Percentiles rank a stretch among this genome's conserved stretches.
Evolutionary conservation across 495 filamentous ascomycete species (phyloP).

Genomic region (Neurospora sp.): DNA sequence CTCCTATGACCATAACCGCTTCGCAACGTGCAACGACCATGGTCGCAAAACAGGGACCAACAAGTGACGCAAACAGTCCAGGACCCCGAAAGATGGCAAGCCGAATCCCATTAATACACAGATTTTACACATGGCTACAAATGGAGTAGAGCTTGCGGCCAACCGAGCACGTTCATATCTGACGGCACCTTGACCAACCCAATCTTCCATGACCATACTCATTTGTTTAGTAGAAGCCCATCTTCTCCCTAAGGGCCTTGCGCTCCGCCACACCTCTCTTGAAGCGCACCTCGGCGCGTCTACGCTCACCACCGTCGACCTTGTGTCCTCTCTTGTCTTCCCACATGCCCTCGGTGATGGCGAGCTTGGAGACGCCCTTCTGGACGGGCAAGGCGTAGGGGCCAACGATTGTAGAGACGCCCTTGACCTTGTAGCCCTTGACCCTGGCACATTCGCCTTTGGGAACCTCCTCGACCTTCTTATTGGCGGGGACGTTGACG

Average conservation of each 20-base stretch:
- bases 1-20: not conserved
- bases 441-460: slow-evolving; percentile 40
- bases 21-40: not conserved
- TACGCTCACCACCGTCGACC: slow-evolving; percentile 92
- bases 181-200: not conserved
- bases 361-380: slow-evolving; percentile 53
- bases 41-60: not conserved
- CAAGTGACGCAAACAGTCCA: not conserved
- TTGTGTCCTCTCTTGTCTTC: slow-evolving; percentile 74
- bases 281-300: slow-evolving; percentile 68
- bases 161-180: not conserved
- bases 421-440: slow-evolving; percentile 53
- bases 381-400: slow-evolving; percentile 57
- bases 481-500: slow-evolving; percentile 61
- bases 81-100: not conserved
- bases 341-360: slow-evolving; percentile 78
- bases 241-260: slow-evolving; percentile 31
- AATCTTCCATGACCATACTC: not conserved
- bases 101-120: slow-evolving; percentile 16
- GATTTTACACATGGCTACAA: slow-evolving; percentile 12
- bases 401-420: slow-evolving; percentile 55
- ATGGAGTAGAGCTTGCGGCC: not conserved
- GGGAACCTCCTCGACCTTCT: slow-evolving; percentile 30
- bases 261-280: slow-evolving; percentile 41
- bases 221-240: slow-evolving; percentile 15